Base-by-base conservation (phyloP, 2,329 filamentous ascomycete species). In the Penicillium sp. region DNA sequence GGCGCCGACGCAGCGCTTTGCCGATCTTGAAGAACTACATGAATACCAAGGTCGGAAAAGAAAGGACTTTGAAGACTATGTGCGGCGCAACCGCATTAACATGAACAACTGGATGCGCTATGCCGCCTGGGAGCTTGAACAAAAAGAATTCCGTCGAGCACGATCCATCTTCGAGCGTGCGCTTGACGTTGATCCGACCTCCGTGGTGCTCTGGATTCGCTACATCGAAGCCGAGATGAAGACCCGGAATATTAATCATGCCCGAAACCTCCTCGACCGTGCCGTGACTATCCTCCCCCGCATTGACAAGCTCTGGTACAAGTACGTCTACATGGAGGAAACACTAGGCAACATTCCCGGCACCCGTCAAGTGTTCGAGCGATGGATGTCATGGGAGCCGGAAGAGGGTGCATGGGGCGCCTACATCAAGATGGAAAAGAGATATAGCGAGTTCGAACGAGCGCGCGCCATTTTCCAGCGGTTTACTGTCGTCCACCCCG, bases 21-120 rank as follows among this genome's bases (percentile, higher is more conserved):
- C 90, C 63, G 94, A 99, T 67, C 84, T 99, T 66, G 94, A 99
- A 79, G 94, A 99, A 79, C 85, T 99, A 46, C 93, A 97, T 78
- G 94, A 97, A 76, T 96, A 90, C 75, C 94, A 99, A 75, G 93
- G 92, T 52, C 86, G 94, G 61, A 97, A 97, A 78, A 84, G 94
- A 64, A 94, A 92, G 74, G 94, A 96, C 69, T 99, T 96, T 66
- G 94, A 99, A 76, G 90, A 96, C 79, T 97, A 97, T 87, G 90
- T 97, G 57, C 87, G 91, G 61, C 89, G 94, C 61, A 97, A 97
- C 71, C 80, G 93, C 68, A 83, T 97, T 71, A 96, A 95, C 70
- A 91, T 97, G 82, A 96, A 96, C 80, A 97, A 97, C 76, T 99
- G 94, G 94, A 91, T 94, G 82, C 89, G 92, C 68, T 99, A 99